Conservation (phyloP, 192 early-diverging fungal species). For the Cetraspora pellucida region DNA sequence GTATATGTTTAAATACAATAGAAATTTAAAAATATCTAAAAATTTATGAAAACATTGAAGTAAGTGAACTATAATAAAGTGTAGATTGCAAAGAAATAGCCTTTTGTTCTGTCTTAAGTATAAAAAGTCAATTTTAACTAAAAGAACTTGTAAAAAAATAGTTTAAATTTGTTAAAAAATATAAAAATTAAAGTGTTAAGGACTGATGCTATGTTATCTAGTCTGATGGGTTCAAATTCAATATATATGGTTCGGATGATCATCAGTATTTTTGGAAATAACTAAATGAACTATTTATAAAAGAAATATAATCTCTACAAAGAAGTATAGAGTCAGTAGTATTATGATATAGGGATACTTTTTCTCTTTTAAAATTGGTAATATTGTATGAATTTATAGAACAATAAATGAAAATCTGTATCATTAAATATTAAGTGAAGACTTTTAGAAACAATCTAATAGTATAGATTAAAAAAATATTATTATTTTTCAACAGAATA, state of each 20-base stretch:
- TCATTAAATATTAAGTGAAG: slow-evolving; percentile 21
- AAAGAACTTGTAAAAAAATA: slow-evolving; percentile 9
- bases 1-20: too few species aligned
- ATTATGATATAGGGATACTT: slow-evolving; percentile 44
- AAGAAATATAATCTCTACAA: slow-evolving; percentile 26
- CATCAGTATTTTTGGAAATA: slow-evolving; percentile 34
- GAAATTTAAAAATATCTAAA: too few species aligned
- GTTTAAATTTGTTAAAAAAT: slow-evolving; percentile 22
- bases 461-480: background rate
- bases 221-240: slow-evolving; percentile 47
- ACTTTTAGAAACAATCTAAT: slow-evolving; percentile 19
- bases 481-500: slow-evolving; percentile 41
- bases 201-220: slow-evolving; percentile 45
- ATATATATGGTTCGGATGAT: slow-evolving; percentile 43
- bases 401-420: slow-evolving; percentile 28
- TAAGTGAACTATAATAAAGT: too few species aligned
- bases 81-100: too few species aligned
- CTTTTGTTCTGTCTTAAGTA: background rate
- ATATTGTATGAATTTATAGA: slow-evolving; percentile 25
- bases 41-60: too few species aligned
- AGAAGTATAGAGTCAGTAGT: slow-evolving; percentile 40
- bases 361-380: slow-evolving; percentile 30
- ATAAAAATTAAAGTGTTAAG: slow-evolving; percentile 41
- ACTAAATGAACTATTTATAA: background rate
- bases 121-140: slow-evolving; percentile 16